These are phyloP conservation scores for Fraxinus paxiana DNA, from an alignment of 305 asterid genomes.

Conservation along the genomic window DNA sequence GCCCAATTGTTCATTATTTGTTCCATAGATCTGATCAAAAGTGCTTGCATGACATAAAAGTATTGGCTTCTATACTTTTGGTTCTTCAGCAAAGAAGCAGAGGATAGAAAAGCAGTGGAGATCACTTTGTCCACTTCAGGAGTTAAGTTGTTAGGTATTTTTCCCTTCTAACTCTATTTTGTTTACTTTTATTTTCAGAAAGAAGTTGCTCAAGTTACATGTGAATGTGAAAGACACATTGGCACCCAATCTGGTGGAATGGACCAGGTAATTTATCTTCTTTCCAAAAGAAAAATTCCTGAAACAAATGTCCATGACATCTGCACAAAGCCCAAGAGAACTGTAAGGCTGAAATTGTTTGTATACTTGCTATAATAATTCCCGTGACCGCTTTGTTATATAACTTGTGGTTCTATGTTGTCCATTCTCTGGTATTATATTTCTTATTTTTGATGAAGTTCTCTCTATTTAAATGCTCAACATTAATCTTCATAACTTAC, in stretches of 20 bases:
- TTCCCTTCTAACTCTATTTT: background rate
- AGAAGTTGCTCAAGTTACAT: conserved; percentile 90
- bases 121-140: background rate
- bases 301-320: background rate
- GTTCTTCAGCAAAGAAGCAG: background rate
- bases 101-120: background rate
- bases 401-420: background rate
- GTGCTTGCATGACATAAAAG: background rate
- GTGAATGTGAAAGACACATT: conserved; percentile 87
- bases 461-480: background rate
- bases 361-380: background rate
- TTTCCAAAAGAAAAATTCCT: background rate
- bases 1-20: conserved; percentile 2
- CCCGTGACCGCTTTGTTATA: background rate
- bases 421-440: background rate
- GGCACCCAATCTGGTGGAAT: conserved; percentile 98
- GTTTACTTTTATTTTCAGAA: conserved; percentile 41
- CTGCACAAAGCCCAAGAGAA: background rate
- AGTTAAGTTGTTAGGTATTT: background rate
- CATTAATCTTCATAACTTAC: background rate
- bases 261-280: conserved; percentile 66
- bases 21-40: background rate
- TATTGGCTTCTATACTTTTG: background rate
- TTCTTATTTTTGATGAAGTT: background rate
- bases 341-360: background rate